Conservation (phyloP, 73 alveolate genomes). For the Stentor roeselii region DNA sequence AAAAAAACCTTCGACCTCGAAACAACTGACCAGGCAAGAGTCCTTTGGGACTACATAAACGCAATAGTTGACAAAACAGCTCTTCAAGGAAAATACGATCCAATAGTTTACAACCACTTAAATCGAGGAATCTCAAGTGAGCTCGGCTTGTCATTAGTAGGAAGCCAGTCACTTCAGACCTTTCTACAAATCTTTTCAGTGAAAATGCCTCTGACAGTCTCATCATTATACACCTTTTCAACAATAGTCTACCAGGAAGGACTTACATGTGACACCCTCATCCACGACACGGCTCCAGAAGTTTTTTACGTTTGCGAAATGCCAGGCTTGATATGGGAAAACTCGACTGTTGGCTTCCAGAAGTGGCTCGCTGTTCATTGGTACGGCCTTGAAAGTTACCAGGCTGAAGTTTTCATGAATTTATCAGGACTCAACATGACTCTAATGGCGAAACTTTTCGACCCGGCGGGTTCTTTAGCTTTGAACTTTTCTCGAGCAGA, state of each 20-base stretch:
- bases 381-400: background rate
- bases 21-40: constrained; percentile 20
- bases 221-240: background rate
- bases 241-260: background rate
- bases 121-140: constrained; percentile 22
- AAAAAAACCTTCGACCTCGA: background rate
- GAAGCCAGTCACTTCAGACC: constrained; percentile 6
- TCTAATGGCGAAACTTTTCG: background rate
- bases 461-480: background rate
- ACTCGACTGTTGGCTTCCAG: background rate
- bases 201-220: background rate
- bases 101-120: background rate
- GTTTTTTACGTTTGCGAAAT: background rate
- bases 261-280: constrained; percentile 17
- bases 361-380: constrained; percentile 7
- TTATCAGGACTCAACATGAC: background rate
- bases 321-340: background rate
- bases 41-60: constrained; percentile 24
- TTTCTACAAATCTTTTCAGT: background rate
- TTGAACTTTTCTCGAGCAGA: background rate
- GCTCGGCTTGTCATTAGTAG: background rate
- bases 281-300: background rate
- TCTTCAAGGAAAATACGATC: constrained; percentile 20
- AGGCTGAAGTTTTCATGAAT: background rate
- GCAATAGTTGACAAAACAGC: constrained; percentile 22